Evolutionary conservation across 2,329 filamentous ascomycete species (phyloP).

Genomic region (Fusarium sp.): DNA sequence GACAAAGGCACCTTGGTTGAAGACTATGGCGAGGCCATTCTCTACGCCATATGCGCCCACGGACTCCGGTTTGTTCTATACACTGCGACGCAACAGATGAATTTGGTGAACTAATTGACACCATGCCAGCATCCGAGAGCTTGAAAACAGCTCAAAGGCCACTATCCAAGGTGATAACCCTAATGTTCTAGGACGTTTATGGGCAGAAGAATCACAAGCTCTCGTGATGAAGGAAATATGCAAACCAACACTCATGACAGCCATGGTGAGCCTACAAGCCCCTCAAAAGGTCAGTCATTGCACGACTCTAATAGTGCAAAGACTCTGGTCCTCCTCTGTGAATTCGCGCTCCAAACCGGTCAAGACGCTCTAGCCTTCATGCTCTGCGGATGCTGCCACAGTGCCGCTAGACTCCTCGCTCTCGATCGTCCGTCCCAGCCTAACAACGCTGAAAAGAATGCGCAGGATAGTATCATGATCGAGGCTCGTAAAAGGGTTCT

Average conservation of each 20-base stretch:
- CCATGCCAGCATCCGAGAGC: background rate
- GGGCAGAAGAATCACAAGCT: background rate
- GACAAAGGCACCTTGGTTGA: background rate
- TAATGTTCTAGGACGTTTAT: background rate
- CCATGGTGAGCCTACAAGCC: background rate
- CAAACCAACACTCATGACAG: background rate
- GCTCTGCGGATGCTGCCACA: background rate
- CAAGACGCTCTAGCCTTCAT: background rate
- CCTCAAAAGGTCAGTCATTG: background rate
- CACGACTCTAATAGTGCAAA: background rate
- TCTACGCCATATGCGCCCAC: background rate
- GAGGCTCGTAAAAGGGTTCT: background rate
- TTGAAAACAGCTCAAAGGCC: background rate
- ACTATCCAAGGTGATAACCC: background rate
- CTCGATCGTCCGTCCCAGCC: background rate
- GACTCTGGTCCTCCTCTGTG: background rate
- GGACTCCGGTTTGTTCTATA: background rate
- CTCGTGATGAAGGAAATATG: background rate
- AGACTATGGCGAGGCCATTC: background rate
- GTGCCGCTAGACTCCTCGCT: background rate
- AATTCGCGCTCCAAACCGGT: background rate
- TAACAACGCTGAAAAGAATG: background rate
- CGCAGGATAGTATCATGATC: background rate
- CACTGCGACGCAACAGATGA: background rate
- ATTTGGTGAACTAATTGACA: background rate